Conservation (phyloP, 140 eudicot genomes). For the Cichorium intybus region DNA sequence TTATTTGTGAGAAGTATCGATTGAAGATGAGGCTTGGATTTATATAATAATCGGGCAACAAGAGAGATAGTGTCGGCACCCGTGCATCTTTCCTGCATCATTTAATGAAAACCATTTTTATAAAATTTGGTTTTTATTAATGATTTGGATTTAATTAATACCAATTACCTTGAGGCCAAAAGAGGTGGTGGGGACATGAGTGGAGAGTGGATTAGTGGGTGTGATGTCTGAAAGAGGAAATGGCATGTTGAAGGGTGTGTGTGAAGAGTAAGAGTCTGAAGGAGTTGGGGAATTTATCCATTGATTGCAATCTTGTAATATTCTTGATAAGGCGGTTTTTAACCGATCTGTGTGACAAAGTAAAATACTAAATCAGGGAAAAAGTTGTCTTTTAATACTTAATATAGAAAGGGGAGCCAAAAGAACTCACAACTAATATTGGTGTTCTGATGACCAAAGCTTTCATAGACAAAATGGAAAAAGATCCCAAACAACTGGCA, state of each 20-base stretch:
- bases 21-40: constrained; percentile 89
- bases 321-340: constrained; percentile 68
- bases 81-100: constrained; percentile 96
- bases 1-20: constrained; percentile 66
- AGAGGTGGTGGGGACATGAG: constrained; percentile 44
- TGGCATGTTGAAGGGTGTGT: constrained; percentile 46
- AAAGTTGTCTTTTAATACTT: neutral
- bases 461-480: constrained; percentile 78
- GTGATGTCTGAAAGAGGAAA: constrained; percentile 75
- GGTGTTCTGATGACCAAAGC: constrained; percentile 63
- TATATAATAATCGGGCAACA: constrained; percentile 84
- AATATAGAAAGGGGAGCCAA: neutral
- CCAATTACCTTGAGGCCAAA: constrained; percentile 85
- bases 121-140: constrained; percentile 2
- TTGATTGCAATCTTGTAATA: constrained; percentile 79
- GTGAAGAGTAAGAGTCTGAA: constrained; percentile 49
- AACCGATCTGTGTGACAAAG: constrained; percentile 58
- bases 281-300: constrained; percentile 60
- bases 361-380: constrained; percentile 1
- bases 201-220: constrained; percentile 64
- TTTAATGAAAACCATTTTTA: constrained; percentile 14
- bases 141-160: neutral
- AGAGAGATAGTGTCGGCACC: constrained; percentile 89
- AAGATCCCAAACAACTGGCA: constrained; percentile 83
- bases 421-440: constrained; percentile 44